Evolutionary conservation across 2,329 filamentous ascomycete species (phyloP), one percentile per base, ranked within the genome.

Genomic region (Fusarium pseudocircinatum): DNA sequence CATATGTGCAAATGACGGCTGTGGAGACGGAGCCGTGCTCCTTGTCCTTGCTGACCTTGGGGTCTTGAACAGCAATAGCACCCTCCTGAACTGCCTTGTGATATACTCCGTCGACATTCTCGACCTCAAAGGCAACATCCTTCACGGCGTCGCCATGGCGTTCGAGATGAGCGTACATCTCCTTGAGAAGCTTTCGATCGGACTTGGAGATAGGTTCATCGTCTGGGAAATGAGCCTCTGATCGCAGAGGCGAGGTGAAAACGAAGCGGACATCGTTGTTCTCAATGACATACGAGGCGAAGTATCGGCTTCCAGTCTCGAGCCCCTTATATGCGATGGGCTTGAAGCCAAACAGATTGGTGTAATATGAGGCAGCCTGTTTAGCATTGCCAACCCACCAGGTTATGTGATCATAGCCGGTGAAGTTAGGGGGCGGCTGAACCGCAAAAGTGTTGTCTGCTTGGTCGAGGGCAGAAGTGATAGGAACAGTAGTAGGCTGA

Each of bases 331-430:
- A 97, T 70, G 96, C 96, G 64, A 97, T 83, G 26, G 89, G 90
- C 78, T 89, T 86, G 85, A 98, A 97, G 63, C 94, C 95, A 86
- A 98, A 95, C 75, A 95, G 93, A 16, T 90, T 92, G 75, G 92
- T 92, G 84, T 97, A 98, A 85, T 94, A 98, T 20, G 92, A 89
- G 43, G 95, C 95, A 6, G 95, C 94, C 86, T 98, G 95, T 85
- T 98, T 98, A 77, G 96, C 95, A 81, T 98, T 98, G 80, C 95
- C 95, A 36, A 98, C 96, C 86, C 94, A 97, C 95, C 95, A 98
- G 76, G 94, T 95, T 63, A 97, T 90, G 83, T 97, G 94, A 84
- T 97, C 94, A 82, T 97, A 98, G 79, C 94, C 95, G 69, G 90
- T 89, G 85, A 97, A 95, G 80, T 87, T 88, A 77, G 83, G 70